Conservation (phyloP, 2,329 filamentous ascomycete species). For the Arthrinium phaeospermum region DNA sequence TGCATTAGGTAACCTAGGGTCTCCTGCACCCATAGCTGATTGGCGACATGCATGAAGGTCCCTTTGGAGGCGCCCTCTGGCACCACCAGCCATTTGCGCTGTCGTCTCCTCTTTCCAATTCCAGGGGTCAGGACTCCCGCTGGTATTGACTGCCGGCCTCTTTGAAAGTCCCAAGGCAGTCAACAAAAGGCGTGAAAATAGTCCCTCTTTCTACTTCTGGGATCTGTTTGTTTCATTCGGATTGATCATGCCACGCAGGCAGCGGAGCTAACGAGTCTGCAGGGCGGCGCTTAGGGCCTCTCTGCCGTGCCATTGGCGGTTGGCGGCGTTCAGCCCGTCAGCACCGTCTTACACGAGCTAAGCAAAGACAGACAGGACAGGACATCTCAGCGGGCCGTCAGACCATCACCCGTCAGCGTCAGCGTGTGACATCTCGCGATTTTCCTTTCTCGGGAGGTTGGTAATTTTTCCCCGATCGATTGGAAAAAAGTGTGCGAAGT, state of each 20-base stretch:
- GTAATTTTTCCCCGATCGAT: neutral
- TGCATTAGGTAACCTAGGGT: neutral
- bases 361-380: neutral
- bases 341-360: conserved; percentile 6
- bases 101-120: neutral
- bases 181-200: neutral
- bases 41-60: neutral
- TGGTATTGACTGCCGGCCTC: no score
- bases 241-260: neutral
- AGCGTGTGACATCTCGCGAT: conserved; percentile 9
- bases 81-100: neutral
- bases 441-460: neutral
- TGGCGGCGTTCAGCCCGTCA: conserved; percentile 10
- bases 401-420: conserved; percentile 5
- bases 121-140: neutral
- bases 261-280: neutral
- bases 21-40: neutral
- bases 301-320: neutral
- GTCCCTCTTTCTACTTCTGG: neutral
- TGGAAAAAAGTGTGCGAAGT: neutral
- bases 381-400: neutral
- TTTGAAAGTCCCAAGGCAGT: neutral
- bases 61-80: neutral
- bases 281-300: neutral
- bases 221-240: neutral